A percentile compares a stretch with the other conserved stretches of the same genome.
Conservation (phyloP, 352 stramenopile species). For the Elongisporangium anandrum region DNA sequence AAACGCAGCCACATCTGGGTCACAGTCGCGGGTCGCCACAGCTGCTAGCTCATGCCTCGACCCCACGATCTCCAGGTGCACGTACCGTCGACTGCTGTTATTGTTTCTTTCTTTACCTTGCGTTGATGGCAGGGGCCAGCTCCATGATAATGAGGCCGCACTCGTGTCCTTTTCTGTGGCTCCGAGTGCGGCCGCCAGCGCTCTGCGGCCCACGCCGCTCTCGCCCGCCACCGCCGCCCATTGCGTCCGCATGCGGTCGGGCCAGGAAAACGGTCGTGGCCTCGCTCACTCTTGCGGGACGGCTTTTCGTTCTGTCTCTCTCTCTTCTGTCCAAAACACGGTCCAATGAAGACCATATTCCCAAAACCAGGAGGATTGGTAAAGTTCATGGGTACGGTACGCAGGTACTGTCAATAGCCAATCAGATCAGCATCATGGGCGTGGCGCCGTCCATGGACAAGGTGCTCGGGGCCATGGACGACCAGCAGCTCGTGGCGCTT, state of each 20-base stretch:
- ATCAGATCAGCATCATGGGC: constrained; percentile 19
- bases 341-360: neutral
- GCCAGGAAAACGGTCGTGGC: neutral
- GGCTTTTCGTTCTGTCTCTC: neutral
- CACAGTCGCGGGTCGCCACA: neutral
- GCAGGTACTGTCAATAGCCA: neutral
- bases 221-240: neutral
- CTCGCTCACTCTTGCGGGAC: neutral
- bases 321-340: neutral
- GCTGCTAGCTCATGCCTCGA: neutral
- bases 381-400: neutral
- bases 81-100: neutral
- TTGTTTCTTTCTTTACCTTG: neutral
- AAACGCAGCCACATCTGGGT: neutral
- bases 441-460: constrained; percentile 44
- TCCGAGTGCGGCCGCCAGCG: neutral
- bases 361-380: neutral
- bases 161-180: neutral
- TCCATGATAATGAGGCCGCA: neutral
- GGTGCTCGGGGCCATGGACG: constrained; percentile 53
- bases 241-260: neutral
- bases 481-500: constrained; percentile 46
- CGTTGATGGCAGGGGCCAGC: neutral
- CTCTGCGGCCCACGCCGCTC: neutral
- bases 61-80: neutral